phyloP scores from a whole-genome alignment of 768 basidiomycete genomes.

The Boletus subparvulus region DNA sequence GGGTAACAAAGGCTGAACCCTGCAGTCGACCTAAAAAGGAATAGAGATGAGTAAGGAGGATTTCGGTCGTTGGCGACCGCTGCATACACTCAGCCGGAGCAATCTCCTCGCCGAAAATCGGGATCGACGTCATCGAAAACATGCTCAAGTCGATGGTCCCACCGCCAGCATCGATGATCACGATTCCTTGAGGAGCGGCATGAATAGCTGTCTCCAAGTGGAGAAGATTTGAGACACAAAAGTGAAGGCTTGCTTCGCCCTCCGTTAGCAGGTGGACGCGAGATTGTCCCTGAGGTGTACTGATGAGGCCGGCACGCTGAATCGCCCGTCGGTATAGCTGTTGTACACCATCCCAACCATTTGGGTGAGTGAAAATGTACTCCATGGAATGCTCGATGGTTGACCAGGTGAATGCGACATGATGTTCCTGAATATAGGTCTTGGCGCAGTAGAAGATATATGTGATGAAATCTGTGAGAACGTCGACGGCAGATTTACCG shows the following conservation, averaged over 20 bases:
- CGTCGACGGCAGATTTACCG: not conserved
- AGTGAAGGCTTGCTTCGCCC: slow-evolving; percentile 23
- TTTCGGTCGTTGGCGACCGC: not conserved
- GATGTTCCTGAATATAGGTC: slow-evolving; percentile 9
- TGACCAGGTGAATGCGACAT: slow-evolving; percentile 18
- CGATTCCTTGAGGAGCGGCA: slow-evolving; percentile 33
- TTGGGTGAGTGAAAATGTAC: slow-evolving; percentile 27
- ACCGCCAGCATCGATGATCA: slow-evolving; percentile 24
- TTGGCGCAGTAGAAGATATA: slow-evolving; percentile 8
- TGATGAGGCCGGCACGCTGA: slow-evolving; percentile 18
- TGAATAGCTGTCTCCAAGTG: not conserved
- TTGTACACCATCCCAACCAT: slow-evolving; percentile 23
- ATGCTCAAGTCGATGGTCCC: slow-evolving; percentile 38
- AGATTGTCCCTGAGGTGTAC: slow-evolving; percentile 6
- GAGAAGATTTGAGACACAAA: slow-evolving; percentile 42
- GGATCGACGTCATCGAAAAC: slow-evolving; percentile 26
- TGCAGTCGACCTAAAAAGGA: slow-evolving; percentile 39
- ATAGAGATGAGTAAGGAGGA: not conserved
- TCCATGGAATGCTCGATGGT: slow-evolving; percentile 13
- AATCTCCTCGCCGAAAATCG: slow-evolving; percentile 34
- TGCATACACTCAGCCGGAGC: slow-evolving; percentile 28
- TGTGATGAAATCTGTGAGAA: not conserved
- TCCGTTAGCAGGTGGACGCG: slow-evolving; percentile 6
- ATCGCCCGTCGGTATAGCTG: slow-evolving; percentile 22
- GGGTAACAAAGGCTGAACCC: slow-evolving; percentile 48